Base-by-base conservation (phyloP, 495 filamentous ascomycete genomes). In the Hypoxylon fragiforme region DNA sequence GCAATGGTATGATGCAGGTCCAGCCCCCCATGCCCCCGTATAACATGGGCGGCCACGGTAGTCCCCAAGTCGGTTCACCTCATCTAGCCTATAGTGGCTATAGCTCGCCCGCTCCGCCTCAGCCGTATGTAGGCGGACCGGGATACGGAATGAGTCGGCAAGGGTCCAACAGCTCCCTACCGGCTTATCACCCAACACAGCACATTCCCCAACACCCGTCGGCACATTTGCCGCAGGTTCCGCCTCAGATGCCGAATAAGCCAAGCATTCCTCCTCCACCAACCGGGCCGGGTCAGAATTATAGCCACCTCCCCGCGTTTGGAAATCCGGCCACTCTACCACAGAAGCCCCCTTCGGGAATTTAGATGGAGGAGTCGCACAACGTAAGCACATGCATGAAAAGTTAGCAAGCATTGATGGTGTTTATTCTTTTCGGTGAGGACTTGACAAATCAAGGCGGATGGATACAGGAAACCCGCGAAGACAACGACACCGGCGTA, bases 281-380 rank as follows among this genome's bases (percentile, higher is more conserved):
- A 31, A 51, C 63, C 7, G 66, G 65, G 8, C 63, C 63, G 7
- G 59, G 57, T 31, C 75, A 74, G 56, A 48, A 62, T 0, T 78
- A 70, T 41, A 68, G 69, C 53, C 79, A 81, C 59, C 71, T 81
- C 43, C 74, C 78, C 31, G 77, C 73, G 40, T 82, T 78, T 62
- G 80, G 80, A 40, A 81, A 81, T 54, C 74, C 77, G 22, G 78
- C 78, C 14, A 75, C 76, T 24, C 65, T 82, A 47, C 80, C 80
- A 50, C 79, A 80, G 57, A 82, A 82, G 63, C 80, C 80, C 53
- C 72, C 77, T 16, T 70, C 70, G 47, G 68, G 65, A 54, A 64
- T 69, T 59, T 64, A 70, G 62, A 65, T 39, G 7, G 24, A 48
- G 42, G 34, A 40, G 15, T 51, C 43, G 45, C 59, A 44, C 48